Percentiles rank a stretch among this genome's conserved stretches.
Conservation (phyloP, 108 stramenopile genomes). For the Cyclotella cryptica region DNA sequence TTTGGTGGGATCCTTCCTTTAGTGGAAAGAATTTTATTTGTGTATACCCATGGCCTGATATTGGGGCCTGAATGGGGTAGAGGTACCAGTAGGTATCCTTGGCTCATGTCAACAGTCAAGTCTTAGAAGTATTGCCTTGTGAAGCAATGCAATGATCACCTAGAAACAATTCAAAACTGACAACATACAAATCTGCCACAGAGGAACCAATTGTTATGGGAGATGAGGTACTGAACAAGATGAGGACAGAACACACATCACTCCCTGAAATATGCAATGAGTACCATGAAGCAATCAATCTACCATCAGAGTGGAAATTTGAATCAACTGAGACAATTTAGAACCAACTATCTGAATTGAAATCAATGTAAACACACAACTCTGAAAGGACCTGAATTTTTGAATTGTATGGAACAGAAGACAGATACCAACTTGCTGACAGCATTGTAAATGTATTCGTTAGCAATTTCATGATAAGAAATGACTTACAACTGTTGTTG, state of each 20-base stretch:
- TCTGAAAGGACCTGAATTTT: too few species aligned
- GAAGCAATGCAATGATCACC: neutral
- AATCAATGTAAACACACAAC: neutral
- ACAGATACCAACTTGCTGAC: too few species aligned
- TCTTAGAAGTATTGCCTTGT: neutral
- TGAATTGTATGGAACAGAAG: too few species aligned
- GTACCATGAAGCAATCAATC: neutral
- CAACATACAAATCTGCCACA: neutral
- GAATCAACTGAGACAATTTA: neutral
- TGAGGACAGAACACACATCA: neutral
- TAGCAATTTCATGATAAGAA: too few species aligned
- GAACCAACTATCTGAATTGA: slow-evolving; percentile 6
- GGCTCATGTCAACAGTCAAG: neutral
- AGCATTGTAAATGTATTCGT: too few species aligned
- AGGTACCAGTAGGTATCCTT: too few species aligned
- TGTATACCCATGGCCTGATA: too few species aligned
- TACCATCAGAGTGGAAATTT: neutral
- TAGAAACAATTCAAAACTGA: neutral
- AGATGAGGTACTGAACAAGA: neutral
- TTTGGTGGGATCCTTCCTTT: too few species aligned
- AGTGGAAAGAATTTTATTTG: too few species aligned
- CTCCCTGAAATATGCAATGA: neutral
- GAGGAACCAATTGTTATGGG: neutral
- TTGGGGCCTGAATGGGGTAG: too few species aligned
- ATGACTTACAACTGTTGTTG: too few species aligned